These are phyloP conservation scores for Thraustochytrium sp. DNA, from an alignment of 352 stramenopile genomes.

Conservation along the genomic window DNA sequence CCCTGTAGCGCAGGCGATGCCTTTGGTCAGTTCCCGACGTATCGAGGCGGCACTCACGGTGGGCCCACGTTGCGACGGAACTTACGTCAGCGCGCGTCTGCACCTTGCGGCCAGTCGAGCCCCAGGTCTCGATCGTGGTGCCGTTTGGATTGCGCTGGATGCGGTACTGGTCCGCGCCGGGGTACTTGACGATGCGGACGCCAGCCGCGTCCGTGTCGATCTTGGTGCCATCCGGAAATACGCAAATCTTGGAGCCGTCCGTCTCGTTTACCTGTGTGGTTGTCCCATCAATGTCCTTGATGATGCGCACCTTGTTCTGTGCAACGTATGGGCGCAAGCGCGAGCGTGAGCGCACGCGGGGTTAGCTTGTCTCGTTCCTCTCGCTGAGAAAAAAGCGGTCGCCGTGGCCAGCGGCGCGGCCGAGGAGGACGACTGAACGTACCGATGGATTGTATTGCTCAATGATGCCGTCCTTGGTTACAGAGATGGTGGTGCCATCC, in stretches of 20 bases:
- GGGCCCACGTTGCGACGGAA: too few relatives aligned
- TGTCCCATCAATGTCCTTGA: constrained; percentile 14
- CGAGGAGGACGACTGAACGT: not conserved
- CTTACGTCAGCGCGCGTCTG: constrained; percentile 26
- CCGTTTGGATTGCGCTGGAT: constrained; percentile 41
- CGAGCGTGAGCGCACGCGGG: not conserved
- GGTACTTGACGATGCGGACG: constrained; percentile 39
- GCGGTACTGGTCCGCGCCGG: not conserved
- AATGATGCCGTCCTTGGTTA: constrained; percentile 7
- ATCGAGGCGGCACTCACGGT: too few relatives aligned
- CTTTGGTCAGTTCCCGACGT: too few relatives aligned
- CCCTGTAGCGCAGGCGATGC: not conserved
- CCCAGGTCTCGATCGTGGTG: constrained; percentile 35
- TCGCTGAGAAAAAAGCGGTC: not conserved
- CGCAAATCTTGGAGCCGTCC: constrained; percentile 35
- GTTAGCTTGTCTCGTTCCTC: not conserved
- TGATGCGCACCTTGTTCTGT: constrained; percentile 8
- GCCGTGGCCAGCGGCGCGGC: not conserved
- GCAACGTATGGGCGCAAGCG: not conserved
- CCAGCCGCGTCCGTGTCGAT: constrained; percentile 35
- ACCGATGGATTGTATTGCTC: constrained; percentile 37
- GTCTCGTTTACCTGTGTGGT: constrained; percentile 28
- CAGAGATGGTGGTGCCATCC: constrained; percentile 35
- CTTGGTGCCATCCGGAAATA: constrained; percentile 41
- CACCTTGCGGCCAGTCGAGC: constrained; percentile 31